Evolutionary conservation across 148 eudicot genomes (phyloP).

Genomic region (Suaeda aralocaspica): DNA sequence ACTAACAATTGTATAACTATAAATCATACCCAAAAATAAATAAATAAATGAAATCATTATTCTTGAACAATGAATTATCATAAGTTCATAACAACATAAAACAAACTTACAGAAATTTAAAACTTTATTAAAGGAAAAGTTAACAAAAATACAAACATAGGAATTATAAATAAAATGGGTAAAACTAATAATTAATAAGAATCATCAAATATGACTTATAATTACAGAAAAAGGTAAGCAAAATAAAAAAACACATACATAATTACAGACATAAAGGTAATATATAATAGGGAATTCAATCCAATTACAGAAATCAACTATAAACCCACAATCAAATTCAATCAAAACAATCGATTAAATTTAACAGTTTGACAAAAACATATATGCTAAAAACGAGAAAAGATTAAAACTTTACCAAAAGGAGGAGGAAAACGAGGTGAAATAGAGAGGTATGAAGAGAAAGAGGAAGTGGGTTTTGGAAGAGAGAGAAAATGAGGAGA

Average conservation of each 20-base stretch:
- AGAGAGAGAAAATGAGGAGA: conserved; percentile 22
- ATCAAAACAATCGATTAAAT: background rate
- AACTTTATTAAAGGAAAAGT: background rate
- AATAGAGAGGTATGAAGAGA: conserved; percentile 12
- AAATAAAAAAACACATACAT: background rate
- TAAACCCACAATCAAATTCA: conserved; percentile 6
- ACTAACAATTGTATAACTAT: too few relatives aligned
- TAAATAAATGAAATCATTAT: background rate
- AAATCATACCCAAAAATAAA: conserved; percentile 2
- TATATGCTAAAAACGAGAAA: background rate
- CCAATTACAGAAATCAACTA: conserved; percentile 3
- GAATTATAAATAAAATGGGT: too few relatives aligned
- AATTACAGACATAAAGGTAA: background rate
- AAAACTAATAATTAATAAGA: too few relatives aligned
- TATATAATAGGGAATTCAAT: background rate
- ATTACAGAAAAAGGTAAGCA: background rate
- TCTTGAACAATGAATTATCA: background rate
- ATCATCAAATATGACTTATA: too few relatives aligned
- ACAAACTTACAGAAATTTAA: background rate
- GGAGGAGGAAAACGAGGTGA: conserved; percentile 26
- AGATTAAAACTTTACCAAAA: conserved; percentile 32
- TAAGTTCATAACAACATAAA: background rate
- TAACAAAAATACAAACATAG: background rate
- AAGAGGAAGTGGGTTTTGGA: conserved; percentile 20
- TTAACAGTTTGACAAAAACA: background rate